Base-by-base conservation (phyloP, 176 grass and related monocot genomes). In the Elaeis guineensis region DNA sequence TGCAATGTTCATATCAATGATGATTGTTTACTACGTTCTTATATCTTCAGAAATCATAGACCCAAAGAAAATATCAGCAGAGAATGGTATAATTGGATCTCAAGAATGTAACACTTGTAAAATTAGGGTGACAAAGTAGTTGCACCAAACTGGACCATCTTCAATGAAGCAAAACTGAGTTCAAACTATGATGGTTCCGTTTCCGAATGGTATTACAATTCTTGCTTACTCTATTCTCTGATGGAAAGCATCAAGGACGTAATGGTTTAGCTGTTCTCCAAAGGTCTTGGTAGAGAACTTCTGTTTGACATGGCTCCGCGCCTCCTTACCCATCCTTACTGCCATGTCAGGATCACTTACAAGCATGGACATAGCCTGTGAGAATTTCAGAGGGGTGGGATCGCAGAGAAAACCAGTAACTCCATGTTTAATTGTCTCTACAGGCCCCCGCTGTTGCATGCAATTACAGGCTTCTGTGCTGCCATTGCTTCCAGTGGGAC, bases 401-500 rank as follows among this genome's bases (percentile, higher is more conserved):
- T 98, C 73, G 3, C 84, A 98, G 0, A 92, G 82, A 70, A 92
- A 98, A 3, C 88, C 93, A 44, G 84, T 86, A 17, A 80, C 78
- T 32, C 79, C 87, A 67, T 83, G 64, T 72, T 80, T 69, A 16
- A 98, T 82, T 48, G 93, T 92, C 70, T 98, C 93, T 50, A 92
- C 79, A 48, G 93, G 84, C 2, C 93, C n/a, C 93, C 88, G 5
- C 88, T 92, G 59, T 89, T 89, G 79, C 93, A 98, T 49, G 87
- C 93, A 59, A 98, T 92, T 63, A 98, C 88, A n/a, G 88, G 87
- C 64, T 98, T 98, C 57, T 80, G 59, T 17, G 87, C 79, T 0
- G 88, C 93, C 93, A 98, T 98, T 9, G 93, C 87, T 86, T 98
- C 93, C 18, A 98, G 70, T 54, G 93, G 93, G 55, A 98, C 93